Base-by-base conservation (phyloP, 345 rosid species). In the Salix suchowensis region DNA sequence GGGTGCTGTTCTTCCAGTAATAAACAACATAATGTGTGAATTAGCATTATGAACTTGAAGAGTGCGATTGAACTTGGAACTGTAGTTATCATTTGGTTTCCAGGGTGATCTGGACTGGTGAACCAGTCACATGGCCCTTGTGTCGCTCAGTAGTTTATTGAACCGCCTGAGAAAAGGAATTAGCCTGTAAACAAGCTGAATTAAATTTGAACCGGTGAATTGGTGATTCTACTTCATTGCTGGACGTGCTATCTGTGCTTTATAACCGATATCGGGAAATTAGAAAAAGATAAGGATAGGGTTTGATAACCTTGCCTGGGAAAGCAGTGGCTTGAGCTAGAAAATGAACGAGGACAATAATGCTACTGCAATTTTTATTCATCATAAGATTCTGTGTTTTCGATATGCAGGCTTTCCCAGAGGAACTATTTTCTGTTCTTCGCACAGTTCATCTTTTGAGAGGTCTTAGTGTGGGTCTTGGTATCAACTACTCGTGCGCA, bases 381-480 rank as follows among this genome's bases (percentile, higher is more conserved):
- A 2, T 55, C 30, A 46, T 71, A 64, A n/a, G 62, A 28, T 32
- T 58, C 28, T 62, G 50, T 68, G 65, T 39, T 44, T 28, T 70
- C 26, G 37, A 28, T 21, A 36, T 78, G 36, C 81, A 92, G 98
- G 85, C 92, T 67, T 94, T 94, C 83, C 97, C 97, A 24, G 98
- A 94, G 86, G 97, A 94, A 71, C 84, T 94, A 69, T 92, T 90
- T 86, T 91, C 97, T 66, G 90, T 92, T 70, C 95, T 94, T 62
- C 94, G 97, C 48, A 92, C 98, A 0, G 93, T 92, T 70, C 87
- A 89, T 83, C 87, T 94, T 54, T 77, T 92, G 77, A 89, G 98
- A 88, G 98, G 98, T 66, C 95, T 94, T 37, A 91, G 97, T 32
- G 97, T 92, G 40, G 98, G 98, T 69, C 88, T 94, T 28, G 97